Conservation (phyloP, 805 yeast species). For the Hanseniaspora meyeri region DNA sequence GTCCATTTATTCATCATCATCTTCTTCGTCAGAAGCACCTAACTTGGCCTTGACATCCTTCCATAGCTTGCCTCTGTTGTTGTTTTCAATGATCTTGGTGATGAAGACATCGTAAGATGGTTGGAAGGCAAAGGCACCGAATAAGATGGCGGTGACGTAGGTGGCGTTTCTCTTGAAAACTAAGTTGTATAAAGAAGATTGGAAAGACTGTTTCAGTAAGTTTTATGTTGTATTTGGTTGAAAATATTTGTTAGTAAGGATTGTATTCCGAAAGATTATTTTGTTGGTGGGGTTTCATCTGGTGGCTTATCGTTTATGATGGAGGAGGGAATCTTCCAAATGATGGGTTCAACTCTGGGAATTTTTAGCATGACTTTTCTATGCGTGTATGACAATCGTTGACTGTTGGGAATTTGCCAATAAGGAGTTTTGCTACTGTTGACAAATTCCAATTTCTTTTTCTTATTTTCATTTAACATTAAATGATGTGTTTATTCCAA, state of each 20-base stretch:
- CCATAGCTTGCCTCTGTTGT: constrained; percentile 81
- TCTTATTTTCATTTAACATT: too few species aligned
- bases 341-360: too few species aligned
- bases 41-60: constrained; percentile 54
- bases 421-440: too few species aligned
- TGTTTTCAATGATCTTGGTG: constrained; percentile 59
- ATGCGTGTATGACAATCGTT: not conserved
- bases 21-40: constrained; percentile 45
- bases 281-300: not conserved
- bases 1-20: constrained; percentile 34
- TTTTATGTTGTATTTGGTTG: not conserved
- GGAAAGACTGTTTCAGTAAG: constrained; percentile 24
- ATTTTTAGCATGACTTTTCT: not conserved
- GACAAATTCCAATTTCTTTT: too few species aligned
- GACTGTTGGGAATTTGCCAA: too few species aligned
- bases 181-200: constrained; percentile 47
- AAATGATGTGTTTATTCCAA: too few species aligned
- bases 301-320: too few species aligned
- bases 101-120: constrained; percentile 56
- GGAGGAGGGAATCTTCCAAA: too few species aligned
- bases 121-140: constrained; percentile 78
- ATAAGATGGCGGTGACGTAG: constrained; percentile 71
- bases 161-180: constrained; percentile 83
- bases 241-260: constrained; percentile 6
- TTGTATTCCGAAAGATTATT: not conserved